Conservation (phyloP, 192 early-diverging fungal genomes). For the Coemansia sp. region DNA sequence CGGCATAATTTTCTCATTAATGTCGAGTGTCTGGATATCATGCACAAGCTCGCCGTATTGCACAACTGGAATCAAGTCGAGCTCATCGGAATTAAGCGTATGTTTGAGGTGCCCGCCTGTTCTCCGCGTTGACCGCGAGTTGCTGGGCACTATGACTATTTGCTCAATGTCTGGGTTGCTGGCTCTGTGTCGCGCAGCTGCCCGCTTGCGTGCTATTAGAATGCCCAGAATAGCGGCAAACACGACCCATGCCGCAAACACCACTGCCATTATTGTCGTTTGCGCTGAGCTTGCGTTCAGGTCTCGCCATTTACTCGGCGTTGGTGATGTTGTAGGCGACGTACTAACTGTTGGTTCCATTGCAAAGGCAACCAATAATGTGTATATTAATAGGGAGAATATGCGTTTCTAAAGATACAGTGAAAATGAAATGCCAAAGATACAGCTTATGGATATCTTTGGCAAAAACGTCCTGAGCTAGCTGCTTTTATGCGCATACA, state of each 20-base stretch:
- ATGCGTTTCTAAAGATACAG: not conserved
- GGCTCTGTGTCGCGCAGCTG: not conserved
- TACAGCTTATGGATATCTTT: not conserved
- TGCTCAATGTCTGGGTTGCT: slow-evolving; percentile 3
- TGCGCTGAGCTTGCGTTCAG: not conserved
- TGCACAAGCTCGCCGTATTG: not conserved
- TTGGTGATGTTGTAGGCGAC: not conserved
- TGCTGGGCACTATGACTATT: not conserved
- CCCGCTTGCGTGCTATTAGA: slow-evolving; percentile 1
- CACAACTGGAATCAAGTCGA: not conserved
- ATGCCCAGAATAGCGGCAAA: slow-evolving; percentile 3
- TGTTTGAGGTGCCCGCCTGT: not conserved
- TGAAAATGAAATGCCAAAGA: not conserved
- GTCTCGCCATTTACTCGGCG: not conserved
- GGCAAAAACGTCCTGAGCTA: not conserved
- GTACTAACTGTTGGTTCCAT: slow-evolving; percentile 1
- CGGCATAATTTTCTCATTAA: not conserved
- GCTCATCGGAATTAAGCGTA: not conserved
- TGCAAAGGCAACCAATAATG: not conserved
- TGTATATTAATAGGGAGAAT: not conserved
- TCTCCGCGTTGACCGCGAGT: not conserved
- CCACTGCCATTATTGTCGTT: slow-evolving; percentile 1
- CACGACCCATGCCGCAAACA: slow-evolving; percentile 1
- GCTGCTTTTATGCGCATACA: not conserved
- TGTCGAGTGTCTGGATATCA: not conserved